These are phyloP conservation scores for Pseudozyma tsukubaensis DNA, from an alignment of 1,284 basidiomycete species.

Conservation along the genomic window DNA sequence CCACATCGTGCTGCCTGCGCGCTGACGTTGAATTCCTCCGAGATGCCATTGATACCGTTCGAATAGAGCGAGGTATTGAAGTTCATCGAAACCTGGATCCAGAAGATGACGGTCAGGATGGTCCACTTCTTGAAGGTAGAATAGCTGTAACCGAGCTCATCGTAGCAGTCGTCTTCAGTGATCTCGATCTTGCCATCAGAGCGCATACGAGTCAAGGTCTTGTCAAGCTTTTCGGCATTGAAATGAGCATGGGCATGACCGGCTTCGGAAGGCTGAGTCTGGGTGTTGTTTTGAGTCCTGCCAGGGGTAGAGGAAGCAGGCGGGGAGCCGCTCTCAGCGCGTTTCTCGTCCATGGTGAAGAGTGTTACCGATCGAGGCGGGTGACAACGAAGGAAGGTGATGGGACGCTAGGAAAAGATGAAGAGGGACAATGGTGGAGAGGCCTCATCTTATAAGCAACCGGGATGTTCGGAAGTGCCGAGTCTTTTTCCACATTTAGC, in stretches of 20 bases:
- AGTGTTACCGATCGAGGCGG: too few relatives aligned
- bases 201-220: slow-evolving; percentile 35
- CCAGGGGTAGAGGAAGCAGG: slow-evolving; percentile 18
- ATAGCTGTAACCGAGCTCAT: slow-evolving; percentile 57
- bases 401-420: too few relatives aligned
- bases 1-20: slow-evolving; percentile 68
- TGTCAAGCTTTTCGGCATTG: slow-evolving; percentile 47
- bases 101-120: slow-evolving; percentile 68
- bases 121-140: slow-evolving; percentile 69
- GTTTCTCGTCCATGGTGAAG: slow-evolving; percentile 36
- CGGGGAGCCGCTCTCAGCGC: slow-evolving; percentile 13
- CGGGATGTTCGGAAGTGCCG: too few relatives aligned
- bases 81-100: slow-evolving; percentile 69
- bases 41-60: slow-evolving; percentile 62
- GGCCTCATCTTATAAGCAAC: too few relatives aligned
- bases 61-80: slow-evolving; percentile 69
- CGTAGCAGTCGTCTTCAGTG: slow-evolving; percentile 50
- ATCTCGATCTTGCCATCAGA: slow-evolving; percentile 48
- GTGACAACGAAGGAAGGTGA: too few relatives aligned
- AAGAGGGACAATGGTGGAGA: too few relatives aligned
- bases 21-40: slow-evolving; percentile 67
- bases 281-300: slow-evolving; percentile 14
- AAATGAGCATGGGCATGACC: slow-evolving; percentile 37
- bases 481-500: too few relatives aligned
- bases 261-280: slow-evolving; percentile 15